Percentiles rank a stretch among this genome's conserved stretches.
Conservation (phyloP, 805 yeast genomes). For the Brettanomyces sp. region DNA sequence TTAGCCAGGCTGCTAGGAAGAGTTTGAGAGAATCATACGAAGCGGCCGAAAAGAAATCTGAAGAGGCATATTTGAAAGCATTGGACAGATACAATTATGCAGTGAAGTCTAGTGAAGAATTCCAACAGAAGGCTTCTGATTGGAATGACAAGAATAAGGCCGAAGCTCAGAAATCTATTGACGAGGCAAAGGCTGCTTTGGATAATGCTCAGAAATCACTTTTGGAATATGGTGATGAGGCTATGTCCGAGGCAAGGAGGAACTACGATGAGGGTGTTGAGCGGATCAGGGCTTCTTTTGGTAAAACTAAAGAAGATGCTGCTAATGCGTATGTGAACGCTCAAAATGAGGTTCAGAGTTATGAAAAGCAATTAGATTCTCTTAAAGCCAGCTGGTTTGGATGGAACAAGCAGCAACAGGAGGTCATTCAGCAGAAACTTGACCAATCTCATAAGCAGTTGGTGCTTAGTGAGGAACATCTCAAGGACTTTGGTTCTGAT, state of each 20-base stretch:
- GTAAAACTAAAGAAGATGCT: constrained; percentile 1
- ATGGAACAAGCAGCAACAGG: constrained; percentile 5
- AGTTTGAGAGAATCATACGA: constrained; percentile 5
- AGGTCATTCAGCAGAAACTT: constrained; percentile 13
- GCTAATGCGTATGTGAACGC: constrained; percentile 13
- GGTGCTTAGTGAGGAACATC: constrained; percentile 16
- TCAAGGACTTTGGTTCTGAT: constrained; percentile 10
- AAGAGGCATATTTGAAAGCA: neutral
- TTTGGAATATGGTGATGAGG: constrained; percentile 19
- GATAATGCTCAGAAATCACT: constrained; percentile 23
- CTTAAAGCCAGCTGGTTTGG: neutral
- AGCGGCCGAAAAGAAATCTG: constrained; percentile 2
- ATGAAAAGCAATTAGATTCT: constrained; percentile 3
- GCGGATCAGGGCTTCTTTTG: neutral
- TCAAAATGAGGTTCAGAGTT: constrained; percentile 8
- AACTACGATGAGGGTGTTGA: constrained; percentile 9
- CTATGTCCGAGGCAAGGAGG: constrained; percentile 19
- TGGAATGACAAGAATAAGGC: constrained; percentile 26
- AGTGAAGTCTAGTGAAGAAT: constrained; percentile 11
- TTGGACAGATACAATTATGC: neutral
- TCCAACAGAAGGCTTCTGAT: constrained; percentile 24
- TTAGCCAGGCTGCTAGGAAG: neutral
- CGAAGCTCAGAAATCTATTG: constrained; percentile 24
- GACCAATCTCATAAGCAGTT: constrained; percentile 18
- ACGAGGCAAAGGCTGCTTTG: constrained; percentile 23